Conservation (phyloP, 352 stramenopile genomes). For the Phytophthora nicotianae region DNA sequence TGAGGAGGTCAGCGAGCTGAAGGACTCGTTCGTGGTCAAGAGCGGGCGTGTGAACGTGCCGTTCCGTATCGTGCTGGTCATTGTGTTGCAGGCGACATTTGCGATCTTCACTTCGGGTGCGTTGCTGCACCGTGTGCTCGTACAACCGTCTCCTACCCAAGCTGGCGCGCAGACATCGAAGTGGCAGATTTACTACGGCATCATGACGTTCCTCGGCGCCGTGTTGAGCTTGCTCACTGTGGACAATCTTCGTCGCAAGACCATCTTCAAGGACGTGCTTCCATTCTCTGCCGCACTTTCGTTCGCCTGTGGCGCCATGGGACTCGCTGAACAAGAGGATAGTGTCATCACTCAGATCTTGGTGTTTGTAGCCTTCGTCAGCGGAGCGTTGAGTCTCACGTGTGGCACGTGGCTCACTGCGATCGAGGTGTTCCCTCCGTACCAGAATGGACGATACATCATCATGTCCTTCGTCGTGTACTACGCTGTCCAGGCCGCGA, state of each 20-base stretch:
- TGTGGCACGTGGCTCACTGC: constrained; percentile 84
- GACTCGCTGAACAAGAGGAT: constrained; percentile 47
- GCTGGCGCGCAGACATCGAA: constrained; percentile 64
- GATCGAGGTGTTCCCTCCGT: constrained; percentile 86
- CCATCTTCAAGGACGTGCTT: constrained; percentile 88
- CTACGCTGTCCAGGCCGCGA: constrained; percentile 69
- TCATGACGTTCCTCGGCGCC: constrained; percentile 74
- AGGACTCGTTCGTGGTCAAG: constrained; percentile 73
- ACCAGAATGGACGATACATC: constrained; percentile 74
- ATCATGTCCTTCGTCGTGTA: constrained; percentile 77
- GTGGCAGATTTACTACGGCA: constrained; percentile 82
- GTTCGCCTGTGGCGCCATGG: constrained; percentile 61
- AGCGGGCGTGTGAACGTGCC: constrained; percentile 62
- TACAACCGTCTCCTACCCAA: constrained; percentile 53
- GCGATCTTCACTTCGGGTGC: constrained; percentile 73
- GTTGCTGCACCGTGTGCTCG: constrained; percentile 65
- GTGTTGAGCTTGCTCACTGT: constrained; percentile 77
- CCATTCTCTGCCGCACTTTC: constrained; percentile 69
- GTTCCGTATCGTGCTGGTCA: constrained; percentile 71
- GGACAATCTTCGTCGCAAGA: constrained; percentile 88
- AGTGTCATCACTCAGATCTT: constrained; percentile 66
- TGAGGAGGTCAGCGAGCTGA: constrained; percentile 75
- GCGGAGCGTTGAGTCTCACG: constrained; percentile 68
- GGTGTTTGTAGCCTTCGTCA: constrained; percentile 76
- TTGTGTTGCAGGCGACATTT: constrained; percentile 69